A percentile compares a stretch with the other conserved stretches of the same genome.
phyloP scores from a whole-genome alignment of 139 green algal species.

The Axilococcus clingmanii region DNA sequence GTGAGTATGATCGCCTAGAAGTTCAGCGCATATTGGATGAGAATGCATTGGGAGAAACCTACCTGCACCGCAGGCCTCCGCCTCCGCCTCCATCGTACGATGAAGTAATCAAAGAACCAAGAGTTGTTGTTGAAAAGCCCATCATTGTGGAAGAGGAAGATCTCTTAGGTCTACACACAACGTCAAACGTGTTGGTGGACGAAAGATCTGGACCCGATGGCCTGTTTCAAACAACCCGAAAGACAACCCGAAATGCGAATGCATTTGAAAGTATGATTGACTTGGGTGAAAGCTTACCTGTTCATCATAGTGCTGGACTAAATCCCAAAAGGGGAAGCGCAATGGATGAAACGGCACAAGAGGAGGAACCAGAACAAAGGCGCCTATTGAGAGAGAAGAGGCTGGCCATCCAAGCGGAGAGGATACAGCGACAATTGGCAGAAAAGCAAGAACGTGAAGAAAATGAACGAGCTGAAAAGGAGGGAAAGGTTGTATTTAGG shows the following conservation, averaged over 20 bases:
- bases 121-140: neutral
- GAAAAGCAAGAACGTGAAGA: constrained; percentile 32
- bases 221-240: no score
- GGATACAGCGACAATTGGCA: constrained; percentile 23
- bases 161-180: no score
- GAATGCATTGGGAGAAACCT: constrained; percentile 9
- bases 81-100: neutral
- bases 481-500: constrained; percentile 49
- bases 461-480: constrained; percentile 29
- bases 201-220: no score
- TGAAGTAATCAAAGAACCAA: neutral
- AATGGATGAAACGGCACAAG: no score
- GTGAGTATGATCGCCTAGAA: constrained; percentile 30
- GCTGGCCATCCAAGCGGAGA: constrained; percentile 16
- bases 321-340: no score
- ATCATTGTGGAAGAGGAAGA: no score
- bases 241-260: no score
- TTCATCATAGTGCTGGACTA: constrained; percentile 14
- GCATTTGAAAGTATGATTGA: no score
- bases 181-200: no score
- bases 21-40: constrained; percentile 37
- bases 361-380: constrained; percentile 27
- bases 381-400: constrained; percentile 15
- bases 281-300: constrained; percentile 16
- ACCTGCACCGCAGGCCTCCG: no score